Percentiles rank a stretch among this genome's conserved stretches.
Evolutionary conservation across 805 yeast genomes (phyloP).

Genomic region (Pichia scutulata): DNA sequence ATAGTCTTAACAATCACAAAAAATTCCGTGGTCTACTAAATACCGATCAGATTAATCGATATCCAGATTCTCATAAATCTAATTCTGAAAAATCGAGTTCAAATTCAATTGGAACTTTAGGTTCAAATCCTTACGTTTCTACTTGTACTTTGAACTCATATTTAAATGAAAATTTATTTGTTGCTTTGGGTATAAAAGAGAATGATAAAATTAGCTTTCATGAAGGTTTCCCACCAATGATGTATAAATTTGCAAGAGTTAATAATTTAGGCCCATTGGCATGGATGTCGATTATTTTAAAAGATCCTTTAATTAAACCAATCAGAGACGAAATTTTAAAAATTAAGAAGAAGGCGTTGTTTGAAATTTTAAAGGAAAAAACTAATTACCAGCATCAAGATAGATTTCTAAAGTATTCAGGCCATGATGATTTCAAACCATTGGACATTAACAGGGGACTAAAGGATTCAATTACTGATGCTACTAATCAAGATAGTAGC

Average conservation of each 20-base stretch:
- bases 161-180: background rate
- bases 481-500: background rate
- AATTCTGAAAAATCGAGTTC: background rate
- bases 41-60: background rate
- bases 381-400: conserved; percentile 23
- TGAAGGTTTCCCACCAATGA: conserved; percentile 36
- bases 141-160: background rate
- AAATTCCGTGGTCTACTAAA: background rate
- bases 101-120: background rate
- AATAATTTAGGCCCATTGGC: conserved; percentile 47
- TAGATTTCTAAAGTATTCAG: conserved; percentile 31
- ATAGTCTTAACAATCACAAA: background rate
- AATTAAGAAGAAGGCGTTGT: conserved; percentile 12
- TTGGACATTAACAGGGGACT: conserved; percentile 2
- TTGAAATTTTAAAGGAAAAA: conserved; percentile 2
- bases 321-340: conserved; percentile 28
- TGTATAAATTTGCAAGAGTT: conserved; percentile 33
- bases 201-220: conserved; percentile 36
- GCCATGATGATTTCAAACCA: conserved; percentile 32
- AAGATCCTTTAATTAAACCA: conserved; percentile 34
- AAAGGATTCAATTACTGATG: background rate
- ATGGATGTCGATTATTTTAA: conserved; percentile 40
- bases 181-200: conserved; percentile 15
- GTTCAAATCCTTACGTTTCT: background rate
- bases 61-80: background rate